Evolutionary conservation across 2,329 filamentous ascomycete genomes (phyloP).

Genomic region (Eurotiales sp.): DNA sequence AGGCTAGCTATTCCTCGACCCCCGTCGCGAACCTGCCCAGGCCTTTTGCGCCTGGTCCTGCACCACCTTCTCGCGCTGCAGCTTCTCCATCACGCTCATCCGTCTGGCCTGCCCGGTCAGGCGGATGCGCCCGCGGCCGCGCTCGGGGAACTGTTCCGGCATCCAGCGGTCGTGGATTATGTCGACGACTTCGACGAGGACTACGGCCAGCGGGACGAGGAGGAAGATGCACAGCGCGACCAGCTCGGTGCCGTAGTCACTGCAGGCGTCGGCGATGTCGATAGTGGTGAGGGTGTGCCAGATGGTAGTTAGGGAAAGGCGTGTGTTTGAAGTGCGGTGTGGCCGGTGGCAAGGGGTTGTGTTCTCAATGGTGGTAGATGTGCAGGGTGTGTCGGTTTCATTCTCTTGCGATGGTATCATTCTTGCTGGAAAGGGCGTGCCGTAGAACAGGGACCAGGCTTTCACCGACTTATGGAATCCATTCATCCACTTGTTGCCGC

Average conservation of each 20-base stretch:
- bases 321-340: not conserved
- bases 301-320: not conserved
- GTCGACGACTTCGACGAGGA: constrained; percentile 20
- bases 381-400: too few species aligned
- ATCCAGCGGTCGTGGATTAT: constrained; percentile 12
- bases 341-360: not conserved
- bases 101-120: constrained; percentile 20
- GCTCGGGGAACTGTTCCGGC: constrained; percentile 19
- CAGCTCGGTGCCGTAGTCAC: constrained; percentile 19
- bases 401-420: not conserved
- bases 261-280: constrained; percentile 8
- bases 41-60: constrained; percentile 8
- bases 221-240: constrained; percentile 21
- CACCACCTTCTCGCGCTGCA: constrained; percentile 19
- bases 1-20: not conserved
- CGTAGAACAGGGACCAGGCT: constrained; percentile 9
- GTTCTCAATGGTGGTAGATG: not conserved
- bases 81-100: constrained; percentile 18
- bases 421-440: constrained; percentile 2
- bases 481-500: not conserved
- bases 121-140: constrained; percentile 19
- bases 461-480: not conserved
- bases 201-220: constrained; percentile 20
- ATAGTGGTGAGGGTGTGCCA: constrained; percentile 1
- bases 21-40: constrained; percentile 8